Evolutionary conservation across 2,329 filamentous ascomycete genomes (phyloP).

Genomic region (Fusarium pseudonygamai): DNA sequence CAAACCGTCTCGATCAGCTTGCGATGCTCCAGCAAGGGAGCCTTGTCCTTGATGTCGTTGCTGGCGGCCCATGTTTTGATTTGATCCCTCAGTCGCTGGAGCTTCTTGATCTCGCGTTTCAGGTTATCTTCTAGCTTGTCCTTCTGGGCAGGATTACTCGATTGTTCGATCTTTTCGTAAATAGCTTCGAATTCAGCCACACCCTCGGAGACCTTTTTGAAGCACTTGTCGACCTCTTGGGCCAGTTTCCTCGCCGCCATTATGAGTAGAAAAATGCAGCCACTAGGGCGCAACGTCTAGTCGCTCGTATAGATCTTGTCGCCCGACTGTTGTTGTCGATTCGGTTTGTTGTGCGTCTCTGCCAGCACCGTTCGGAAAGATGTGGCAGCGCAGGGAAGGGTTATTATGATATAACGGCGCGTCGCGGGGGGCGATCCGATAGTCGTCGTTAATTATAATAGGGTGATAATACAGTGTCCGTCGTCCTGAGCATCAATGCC

Average conservation of each 20-base stretch:
- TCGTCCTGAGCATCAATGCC: constrained; percentile 35
- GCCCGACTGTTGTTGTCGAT: constrained; percentile 7
- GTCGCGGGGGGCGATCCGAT: constrained; percentile 23
- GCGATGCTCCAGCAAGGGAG: constrained; percentile 89
- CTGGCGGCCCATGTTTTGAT: constrained; percentile 99
- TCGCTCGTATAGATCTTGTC: constrained; percentile 12
- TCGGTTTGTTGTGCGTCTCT: constrained; percentile 22
- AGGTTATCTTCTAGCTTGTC: constrained; percentile 98
- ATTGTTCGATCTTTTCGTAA: constrained; percentile 96
- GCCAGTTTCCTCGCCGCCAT: constrained; percentile 98
- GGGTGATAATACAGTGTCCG: constrained; percentile 13
- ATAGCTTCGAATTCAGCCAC: constrained; percentile 92
- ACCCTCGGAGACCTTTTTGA: constrained; percentile 97
- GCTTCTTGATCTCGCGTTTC: constrained; percentile 99
- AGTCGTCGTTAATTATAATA: constrained; percentile 19
- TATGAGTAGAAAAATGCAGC: constrained; percentile 47
- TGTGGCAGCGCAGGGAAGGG: constrained; percentile 20
- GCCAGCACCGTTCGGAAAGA: constrained; percentile 17
- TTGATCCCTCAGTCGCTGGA: constrained; percentile 95
- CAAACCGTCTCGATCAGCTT: constrained; percentile 96
- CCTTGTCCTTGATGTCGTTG: constrained; percentile 99
- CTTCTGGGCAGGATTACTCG: constrained; percentile 92
- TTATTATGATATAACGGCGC: constrained; percentile 17
- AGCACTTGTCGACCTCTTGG: constrained; percentile 99
- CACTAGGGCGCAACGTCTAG: constrained; percentile 26